phyloP scores from a whole-genome alignment of 73 alveolate genomes.

The Durusdinium trenchii region DNA sequence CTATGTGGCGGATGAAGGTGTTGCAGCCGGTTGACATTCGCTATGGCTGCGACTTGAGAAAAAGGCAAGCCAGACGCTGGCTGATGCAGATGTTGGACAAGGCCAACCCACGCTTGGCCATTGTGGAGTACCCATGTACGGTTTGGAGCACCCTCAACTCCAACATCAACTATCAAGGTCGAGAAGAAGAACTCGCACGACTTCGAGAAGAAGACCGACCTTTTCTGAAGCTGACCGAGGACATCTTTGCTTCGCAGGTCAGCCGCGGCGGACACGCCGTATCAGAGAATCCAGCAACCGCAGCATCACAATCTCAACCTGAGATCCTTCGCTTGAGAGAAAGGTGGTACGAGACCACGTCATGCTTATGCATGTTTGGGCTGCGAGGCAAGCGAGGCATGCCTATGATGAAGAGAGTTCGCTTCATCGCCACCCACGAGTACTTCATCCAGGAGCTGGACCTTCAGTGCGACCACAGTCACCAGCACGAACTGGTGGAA shows the following conservation, averaged over 20 bases:
- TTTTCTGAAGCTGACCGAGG: neutral
- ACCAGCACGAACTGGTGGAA: neutral
- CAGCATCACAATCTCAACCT: neutral
- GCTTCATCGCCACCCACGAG: neutral
- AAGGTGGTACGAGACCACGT: slow-evolving; percentile 5
- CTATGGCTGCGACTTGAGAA: slow-evolving; percentile 1
- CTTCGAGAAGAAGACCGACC: neutral
- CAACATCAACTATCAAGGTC: neutral
- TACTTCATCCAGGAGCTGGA: neutral
- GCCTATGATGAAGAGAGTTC: neutral
- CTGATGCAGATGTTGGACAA: neutral
- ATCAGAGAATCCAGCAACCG: slow-evolving; percentile 30
- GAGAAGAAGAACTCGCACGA: neutral
- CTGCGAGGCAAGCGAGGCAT: neutral
- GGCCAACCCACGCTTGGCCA: neutral
- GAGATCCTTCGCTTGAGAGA: neutral
- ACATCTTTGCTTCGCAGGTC: neutral
- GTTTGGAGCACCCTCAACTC: neutral
- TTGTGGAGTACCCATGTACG: slow-evolving; percentile 12
- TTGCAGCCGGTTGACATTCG: slow-evolving; percentile 26
- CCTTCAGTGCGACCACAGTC: neutral
- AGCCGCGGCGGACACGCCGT: neutral
- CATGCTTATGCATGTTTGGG: slow-evolving; percentile 26
- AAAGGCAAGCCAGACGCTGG: neutral
- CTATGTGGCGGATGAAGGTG: neutral